phyloP scores from a whole-genome alignment of 2,329 filamentous ascomycete species.

The Colletotrichum ledebouriae region DNA sequence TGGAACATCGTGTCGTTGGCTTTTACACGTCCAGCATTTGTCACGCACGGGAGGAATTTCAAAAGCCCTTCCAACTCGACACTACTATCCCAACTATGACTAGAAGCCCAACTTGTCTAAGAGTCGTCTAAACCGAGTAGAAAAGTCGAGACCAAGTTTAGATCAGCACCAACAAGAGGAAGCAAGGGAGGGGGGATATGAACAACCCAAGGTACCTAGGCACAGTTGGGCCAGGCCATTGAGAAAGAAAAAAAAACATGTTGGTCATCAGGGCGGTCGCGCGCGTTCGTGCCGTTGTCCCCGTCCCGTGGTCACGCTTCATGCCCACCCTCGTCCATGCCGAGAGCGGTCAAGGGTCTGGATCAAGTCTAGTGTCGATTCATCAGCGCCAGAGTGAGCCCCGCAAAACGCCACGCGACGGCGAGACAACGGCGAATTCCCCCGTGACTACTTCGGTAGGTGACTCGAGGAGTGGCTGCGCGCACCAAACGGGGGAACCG shows the following conservation, averaged over 20 bases:
- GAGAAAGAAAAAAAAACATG: neutral
- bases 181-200: neutral
- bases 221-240: neutral
- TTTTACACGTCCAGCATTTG: no score
- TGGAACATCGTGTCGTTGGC: neutral
- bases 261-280: slow-evolving; percentile 17
- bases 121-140: neutral
- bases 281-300: slow-evolving; percentile 15
- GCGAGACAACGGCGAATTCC: slow-evolving; percentile 44
- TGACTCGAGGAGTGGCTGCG: neutral
- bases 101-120: neutral
- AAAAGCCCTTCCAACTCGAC: no score
- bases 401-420: slow-evolving; percentile 45
- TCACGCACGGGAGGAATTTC: no score
- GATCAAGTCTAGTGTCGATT: slow-evolving; percentile 40
- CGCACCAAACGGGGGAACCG: neutral
- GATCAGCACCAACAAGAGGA: slow-evolving; percentile 16
- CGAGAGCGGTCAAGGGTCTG: slow-evolving; percentile 38
- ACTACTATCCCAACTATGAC: neutral
- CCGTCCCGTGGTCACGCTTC: slow-evolving; percentile 17
- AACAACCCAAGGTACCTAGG: no score
- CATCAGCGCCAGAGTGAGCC: slow-evolving; percentile 28
- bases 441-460: slow-evolving; percentile 24
- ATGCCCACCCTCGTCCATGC: neutral
- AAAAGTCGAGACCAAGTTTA: slow-evolving; percentile 6